Percentiles rank a stretch among this genome's conserved stretches.
These are phyloP conservation scores for Colletotrichum nymphaeae DNA, from an alignment of 2,329 filamentous ascomycete genomes.

Conservation along the genomic window DNA sequence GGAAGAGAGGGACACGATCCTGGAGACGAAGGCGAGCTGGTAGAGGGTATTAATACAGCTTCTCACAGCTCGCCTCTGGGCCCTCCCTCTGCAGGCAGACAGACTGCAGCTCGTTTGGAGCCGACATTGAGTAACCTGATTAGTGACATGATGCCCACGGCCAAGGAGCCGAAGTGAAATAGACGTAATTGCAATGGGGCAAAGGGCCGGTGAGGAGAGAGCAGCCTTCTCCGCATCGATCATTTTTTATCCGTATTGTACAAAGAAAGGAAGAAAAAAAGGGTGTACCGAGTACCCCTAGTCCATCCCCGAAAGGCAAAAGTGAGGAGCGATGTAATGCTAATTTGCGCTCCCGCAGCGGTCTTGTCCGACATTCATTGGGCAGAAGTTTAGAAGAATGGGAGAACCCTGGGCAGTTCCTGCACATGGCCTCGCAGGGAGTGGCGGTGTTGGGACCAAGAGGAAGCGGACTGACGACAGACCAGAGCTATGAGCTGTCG, in stretches of 20 bases:
- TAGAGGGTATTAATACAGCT: constrained; percentile 36
- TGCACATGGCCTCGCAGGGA: constrained; percentile 16
- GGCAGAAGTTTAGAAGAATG: constrained; percentile 3
- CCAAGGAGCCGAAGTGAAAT: constrained; percentile 18
- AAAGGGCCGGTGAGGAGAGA: constrained; percentile 21
- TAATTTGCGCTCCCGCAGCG: constrained; percentile 26
- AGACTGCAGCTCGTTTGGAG: not conserved
- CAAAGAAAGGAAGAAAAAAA: too few species aligned
- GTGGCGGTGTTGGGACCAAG: constrained; percentile 21
- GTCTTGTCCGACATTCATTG: constrained; percentile 34
- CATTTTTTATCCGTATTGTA: not conserved
- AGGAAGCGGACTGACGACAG: constrained; percentile 12
- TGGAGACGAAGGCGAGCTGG: constrained; percentile 9
- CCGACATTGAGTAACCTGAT: not conserved
- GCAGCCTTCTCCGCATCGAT: constrained; percentile 35
- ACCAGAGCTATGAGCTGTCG: constrained; percentile 1
- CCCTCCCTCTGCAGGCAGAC: too few species aligned
- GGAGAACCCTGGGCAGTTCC: constrained; percentile 28
- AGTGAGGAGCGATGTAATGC: constrained; percentile 35
- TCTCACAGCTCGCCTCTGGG: not conserved
- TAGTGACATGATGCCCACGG: constrained; percentile 25
- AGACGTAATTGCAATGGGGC: constrained; percentile 34
- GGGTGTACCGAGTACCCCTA: not conserved
- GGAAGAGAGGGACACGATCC: not conserved
- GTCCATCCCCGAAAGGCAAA: not conserved